Evolutionary conservation across 768 basidiomycete species (phyloP).

Genomic region (Rhizopogon sp.): DNA sequence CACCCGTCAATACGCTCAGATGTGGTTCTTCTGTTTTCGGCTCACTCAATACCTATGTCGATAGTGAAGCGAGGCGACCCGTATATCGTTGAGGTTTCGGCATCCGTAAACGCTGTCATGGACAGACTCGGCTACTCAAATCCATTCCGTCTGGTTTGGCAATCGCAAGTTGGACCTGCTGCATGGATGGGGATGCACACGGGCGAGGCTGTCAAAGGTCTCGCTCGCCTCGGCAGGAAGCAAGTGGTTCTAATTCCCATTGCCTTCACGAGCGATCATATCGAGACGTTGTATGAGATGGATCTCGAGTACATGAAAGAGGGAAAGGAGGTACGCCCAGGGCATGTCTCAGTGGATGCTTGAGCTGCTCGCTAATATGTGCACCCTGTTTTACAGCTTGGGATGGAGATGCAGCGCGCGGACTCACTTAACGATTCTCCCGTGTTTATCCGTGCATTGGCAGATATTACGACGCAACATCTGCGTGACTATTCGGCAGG

Average conservation of each 20-base stretch:
- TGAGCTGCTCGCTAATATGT: constrained; percentile 1
- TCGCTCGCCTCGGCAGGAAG: constrained; percentile 72
- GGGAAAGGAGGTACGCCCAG: constrained; percentile 72
- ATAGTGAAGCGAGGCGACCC: constrained; percentile 99
- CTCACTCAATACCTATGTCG: constrained; percentile 96
- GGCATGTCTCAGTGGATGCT: neutral
- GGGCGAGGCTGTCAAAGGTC: constrained; percentile 81
- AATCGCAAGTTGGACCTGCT: constrained; percentile 93
- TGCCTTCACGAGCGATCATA: constrained; percentile 98
- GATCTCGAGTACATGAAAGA: constrained; percentile 93
- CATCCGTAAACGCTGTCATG: constrained; percentile 94
- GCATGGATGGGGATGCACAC: constrained; percentile 99
- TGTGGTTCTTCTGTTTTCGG: constrained; percentile 88
- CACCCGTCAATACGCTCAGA: constrained; percentile 64
- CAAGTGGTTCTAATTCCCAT: constrained; percentile 85
- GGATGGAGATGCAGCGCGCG: constrained; percentile 84
- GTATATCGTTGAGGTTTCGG: constrained; percentile 92
- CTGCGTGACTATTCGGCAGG: constrained; percentile 58
- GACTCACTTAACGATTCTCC: constrained; percentile 94
- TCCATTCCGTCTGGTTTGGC: constrained; percentile 95
- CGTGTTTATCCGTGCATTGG: constrained; percentile 90
- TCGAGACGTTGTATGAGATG: constrained; percentile 96
- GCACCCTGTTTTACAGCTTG: constrained; percentile 50
- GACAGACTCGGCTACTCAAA: constrained; percentile 71
- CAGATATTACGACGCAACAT: constrained; percentile 84